Evolutionary conservation across 2,329 filamentous ascomycete genomes (phyloP), one percentile per base, ranked within the genome.

Genomic region (Berkeleyomyces basicola): DNA sequence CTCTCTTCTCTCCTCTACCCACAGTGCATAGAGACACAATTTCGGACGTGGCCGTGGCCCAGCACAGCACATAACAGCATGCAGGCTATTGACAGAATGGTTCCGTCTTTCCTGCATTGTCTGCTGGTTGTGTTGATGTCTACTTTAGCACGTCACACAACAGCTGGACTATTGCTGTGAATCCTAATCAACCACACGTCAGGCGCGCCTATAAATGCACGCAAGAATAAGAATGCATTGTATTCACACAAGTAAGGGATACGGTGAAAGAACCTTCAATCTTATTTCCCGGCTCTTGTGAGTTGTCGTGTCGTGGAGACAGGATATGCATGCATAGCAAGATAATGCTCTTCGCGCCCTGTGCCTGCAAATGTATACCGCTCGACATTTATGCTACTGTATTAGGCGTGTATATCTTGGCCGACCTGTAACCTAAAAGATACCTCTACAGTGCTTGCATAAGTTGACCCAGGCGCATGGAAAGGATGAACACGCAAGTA

Each of bases 341-440:
- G 14, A 36, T 36, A 36, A 14, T 37, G 14, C 39, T 39, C 51
- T 39, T 16, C 11, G 39, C 3, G 37, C 51, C 51, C 51, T 55
- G 51, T 55, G 33, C 51, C 51, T 55, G 51, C 33, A 55, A 39
- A 55, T 31, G 33, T 55, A 55, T 55, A 55, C 51, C 7, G 51
- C 7, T 4, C 3, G 33, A 5, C 11, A n/a, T 37, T 55, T 55
- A 55, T 55, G 51, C n/a, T n/a, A n/a, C 43, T 37, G 5, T 16
- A 14, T 55, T 39, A n/a, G 33, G 33, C 51, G n/a, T 55, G 51
- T 55, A 55, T 7, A 7, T 55, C 33, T 55, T 55, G 33, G 33
- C 51, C 39, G 7, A 55, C 39, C 51, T 55, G 51, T 39, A 55
- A 55, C 51, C 51, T 55, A 55, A 55, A 55, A 55, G 51, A 55